Base-by-base conservation (phyloP, 768 basidiomycete genomes). In the Dacryopinax primogenitus region DNA sequence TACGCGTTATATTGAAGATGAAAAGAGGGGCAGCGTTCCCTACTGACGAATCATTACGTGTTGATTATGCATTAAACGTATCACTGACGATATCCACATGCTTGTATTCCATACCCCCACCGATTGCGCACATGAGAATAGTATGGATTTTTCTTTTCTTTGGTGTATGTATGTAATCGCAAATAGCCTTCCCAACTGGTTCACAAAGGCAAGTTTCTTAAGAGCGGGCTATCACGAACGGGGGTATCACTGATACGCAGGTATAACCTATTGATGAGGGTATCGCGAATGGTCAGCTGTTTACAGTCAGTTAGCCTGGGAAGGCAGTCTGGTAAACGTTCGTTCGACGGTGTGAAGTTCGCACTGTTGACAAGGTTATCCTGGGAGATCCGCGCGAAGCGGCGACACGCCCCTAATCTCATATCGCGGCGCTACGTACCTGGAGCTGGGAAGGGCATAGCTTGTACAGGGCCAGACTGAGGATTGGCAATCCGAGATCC, bases 1-100 rank as follows among this genome's bases (percentile, higher is more conserved):
- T 69, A 88, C 88, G 16, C 86, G 88, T 71, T 92, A 89, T 73
- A 77, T 92, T 12, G 89, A 90, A 68, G 90, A 92, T 68, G 87
- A 90, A 72, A 86, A 86, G 76, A 87, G 85, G 70, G 88, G 88
- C 33, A 80, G 77, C 51, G 72, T 90, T 61, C 77, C 78, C 15
- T 28, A 15, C 32, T 58, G 51, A 58, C 32, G 41, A 58, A 13
- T 58, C 15, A 30, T 32, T 3, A 58, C 51, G 30, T 58, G 11
- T 18, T 28, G 13, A 28, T 47, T 18, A 58, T 58, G 18, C 51
- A 4, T 21, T 58, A 3, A 30, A 58, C 30, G 51, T 32, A 32
- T 32, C 51, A 13, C 11, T 58, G 21, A 58, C 30, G 51, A 58
- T 58, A 58, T 58, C 51, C 51, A 9, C 51, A 58, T 30, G 51